Percentiles rank a stretch among this genome's conserved stretches.
Evolutionary conservation across 371 early-diverging fungal genomes (phyloP).

Genomic region (Astathelohania contejeani): DNA sequence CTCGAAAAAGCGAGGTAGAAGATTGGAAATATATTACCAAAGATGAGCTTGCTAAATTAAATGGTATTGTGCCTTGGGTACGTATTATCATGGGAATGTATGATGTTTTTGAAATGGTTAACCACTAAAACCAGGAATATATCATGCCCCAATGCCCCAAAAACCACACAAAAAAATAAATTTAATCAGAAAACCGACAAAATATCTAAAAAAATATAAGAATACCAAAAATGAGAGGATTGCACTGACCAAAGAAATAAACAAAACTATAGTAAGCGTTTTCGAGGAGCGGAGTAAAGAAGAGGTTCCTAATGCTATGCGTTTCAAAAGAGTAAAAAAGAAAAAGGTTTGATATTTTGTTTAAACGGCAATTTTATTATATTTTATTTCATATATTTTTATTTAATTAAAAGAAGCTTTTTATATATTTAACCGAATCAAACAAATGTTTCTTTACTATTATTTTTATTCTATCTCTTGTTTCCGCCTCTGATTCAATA

Average conservation of each 20-base stretch:
- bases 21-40: background rate
- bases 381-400: too few species aligned
- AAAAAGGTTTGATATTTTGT: too few species aligned
- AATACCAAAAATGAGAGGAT: slow-evolving; percentile 8
- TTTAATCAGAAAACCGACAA: slow-evolving; percentile 20
- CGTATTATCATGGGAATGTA: background rate
- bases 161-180: slow-evolving; percentile 28
- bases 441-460: too few species aligned
- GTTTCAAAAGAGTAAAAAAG: too few species aligned
- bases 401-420: too few species aligned
- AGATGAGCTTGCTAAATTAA: background rate
- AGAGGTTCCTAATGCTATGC: slow-evolving; percentile 1
- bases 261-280: slow-evolving; percentile 15
- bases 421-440: too few species aligned
- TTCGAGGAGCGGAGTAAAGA: background rate
- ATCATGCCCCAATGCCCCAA: slow-evolving; percentile 31
- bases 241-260: slow-evolving; percentile 9
- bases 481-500: too few species aligned
- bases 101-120: background rate
- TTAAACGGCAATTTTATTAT: too few species aligned
- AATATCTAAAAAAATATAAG: slow-evolving; percentile 21
- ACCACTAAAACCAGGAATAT: background rate
- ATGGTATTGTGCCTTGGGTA: background rate
- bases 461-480: too few species aligned
- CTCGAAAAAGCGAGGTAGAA: background rate